phyloP scores from a whole-genome alignment of 345 rosid species.

The Corchorus capsularis region DNA sequence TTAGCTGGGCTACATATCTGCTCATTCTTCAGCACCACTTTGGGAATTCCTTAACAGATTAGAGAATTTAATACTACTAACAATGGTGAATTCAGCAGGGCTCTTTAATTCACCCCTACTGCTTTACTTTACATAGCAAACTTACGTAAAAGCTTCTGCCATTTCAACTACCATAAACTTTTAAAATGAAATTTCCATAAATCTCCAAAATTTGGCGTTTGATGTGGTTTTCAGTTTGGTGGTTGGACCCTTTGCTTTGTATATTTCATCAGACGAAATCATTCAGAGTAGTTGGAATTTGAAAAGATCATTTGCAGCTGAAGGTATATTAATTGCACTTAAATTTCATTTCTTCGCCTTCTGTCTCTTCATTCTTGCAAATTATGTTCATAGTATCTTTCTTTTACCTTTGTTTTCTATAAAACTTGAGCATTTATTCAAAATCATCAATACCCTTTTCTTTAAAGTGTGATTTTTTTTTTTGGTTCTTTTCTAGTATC shows the following conservation, averaged over 20 bases:
- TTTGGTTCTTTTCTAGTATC: not conserved
- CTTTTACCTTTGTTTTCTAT: not conserved
- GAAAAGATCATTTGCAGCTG: conserved; percentile 9
- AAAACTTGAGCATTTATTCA: not conserved
- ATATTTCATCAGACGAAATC: conserved; percentile 15
- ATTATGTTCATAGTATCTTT: not conserved
- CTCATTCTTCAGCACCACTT: no score
- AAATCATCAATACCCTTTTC: not conserved
- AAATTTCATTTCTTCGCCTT: not conserved
- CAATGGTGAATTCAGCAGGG: no score
- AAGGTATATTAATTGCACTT: conserved; percentile 1
- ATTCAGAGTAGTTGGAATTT: conserved; percentile 15
- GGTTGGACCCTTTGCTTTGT: conserved; percentile 25
- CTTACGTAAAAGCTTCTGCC: conserved; percentile 13
- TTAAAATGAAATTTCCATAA: conserved; percentile 17
- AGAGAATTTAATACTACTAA: no score
- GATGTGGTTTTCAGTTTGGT: conserved; percentile 25
- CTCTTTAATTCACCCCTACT: not conserved
- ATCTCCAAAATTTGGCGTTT: conserved; percentile 4
- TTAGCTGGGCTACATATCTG: no score
- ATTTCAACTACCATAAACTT: conserved; percentile 31
- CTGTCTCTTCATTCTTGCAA: not conserved
- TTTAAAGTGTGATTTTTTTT: not conserved
- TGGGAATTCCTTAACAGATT: no score
- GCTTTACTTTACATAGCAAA: not conserved